These are phyloP conservation scores for Scytalidium lignicola DNA, from an alignment of 2,329 filamentous ascomycete species.

Conservation along the genomic window DNA sequence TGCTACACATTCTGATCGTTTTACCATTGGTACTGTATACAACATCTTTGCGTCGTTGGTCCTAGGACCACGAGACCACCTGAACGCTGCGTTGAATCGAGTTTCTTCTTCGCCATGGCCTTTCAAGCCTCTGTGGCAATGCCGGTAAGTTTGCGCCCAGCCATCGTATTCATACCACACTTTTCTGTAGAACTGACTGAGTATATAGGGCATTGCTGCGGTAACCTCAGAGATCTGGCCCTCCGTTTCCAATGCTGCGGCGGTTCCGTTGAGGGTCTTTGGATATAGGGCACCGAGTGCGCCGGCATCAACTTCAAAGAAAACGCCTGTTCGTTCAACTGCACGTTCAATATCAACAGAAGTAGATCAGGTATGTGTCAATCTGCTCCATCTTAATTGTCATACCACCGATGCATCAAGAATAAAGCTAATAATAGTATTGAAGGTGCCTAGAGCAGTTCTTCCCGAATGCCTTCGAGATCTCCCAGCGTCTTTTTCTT, in stretches of 20 bases:
- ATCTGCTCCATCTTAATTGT: neutral
- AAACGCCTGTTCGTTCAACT: neutral
- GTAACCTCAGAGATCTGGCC: constrained; percentile 38
- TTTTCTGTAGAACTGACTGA: neutral
- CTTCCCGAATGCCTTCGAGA: constrained; percentile 15
- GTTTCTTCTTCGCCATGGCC: constrained; percentile 15
- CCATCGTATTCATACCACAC: neutral
- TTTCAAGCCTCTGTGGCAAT: constrained; percentile 18
- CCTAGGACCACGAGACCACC: neutral
- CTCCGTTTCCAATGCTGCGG: constrained; percentile 33
- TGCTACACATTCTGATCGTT: neutral
- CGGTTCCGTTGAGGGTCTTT: constrained; percentile 30
- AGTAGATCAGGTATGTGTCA: neutral
- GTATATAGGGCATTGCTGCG: constrained; percentile 37
- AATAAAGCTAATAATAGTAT: neutral
- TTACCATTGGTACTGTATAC: neutral
- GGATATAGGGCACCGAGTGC: constrained; percentile 15
- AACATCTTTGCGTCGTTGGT: neutral
- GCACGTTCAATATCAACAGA: constrained; percentile 1
- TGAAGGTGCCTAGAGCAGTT: constrained; percentile 7
- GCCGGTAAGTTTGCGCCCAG: constrained; percentile 14
- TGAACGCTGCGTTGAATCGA: neutral
- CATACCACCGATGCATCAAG: neutral
- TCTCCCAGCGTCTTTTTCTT: constrained; percentile 12
- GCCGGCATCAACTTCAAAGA: constrained; percentile 8